Evolutionary conservation across 305 asterid genomes (phyloP).

Genomic region (Solanum hybrid): DNA sequence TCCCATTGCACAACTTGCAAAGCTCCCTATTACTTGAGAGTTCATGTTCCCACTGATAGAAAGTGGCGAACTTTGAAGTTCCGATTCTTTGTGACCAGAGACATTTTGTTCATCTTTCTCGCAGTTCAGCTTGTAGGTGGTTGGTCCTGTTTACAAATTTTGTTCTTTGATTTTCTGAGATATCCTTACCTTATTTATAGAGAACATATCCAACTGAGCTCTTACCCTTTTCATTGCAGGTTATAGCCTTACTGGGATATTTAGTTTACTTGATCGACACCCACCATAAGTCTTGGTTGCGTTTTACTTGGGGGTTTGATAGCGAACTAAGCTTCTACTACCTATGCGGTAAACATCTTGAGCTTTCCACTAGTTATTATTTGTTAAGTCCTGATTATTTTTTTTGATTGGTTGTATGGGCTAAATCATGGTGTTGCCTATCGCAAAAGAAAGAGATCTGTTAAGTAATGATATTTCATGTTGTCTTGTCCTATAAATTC

Average conservation of each 20-base stretch:
- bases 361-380: not conserved
- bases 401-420: not conserved
- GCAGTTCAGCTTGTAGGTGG: slow-evolving; percentile 78
- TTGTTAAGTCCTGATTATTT: not conserved
- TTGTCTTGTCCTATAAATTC: not conserved
- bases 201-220: slow-evolving; percentile 9
- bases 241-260: slow-evolving; percentile 60
- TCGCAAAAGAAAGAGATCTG: not conserved
- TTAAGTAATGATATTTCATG: not conserved
- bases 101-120: slow-evolving; percentile 76
- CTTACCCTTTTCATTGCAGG: slow-evolving; percentile 35
- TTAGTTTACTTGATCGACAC: slow-evolving; percentile 58
- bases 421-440: not conserved
- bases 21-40: slow-evolving; percentile 88
- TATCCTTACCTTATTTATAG: not conserved
- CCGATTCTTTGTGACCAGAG: slow-evolving; percentile 93
- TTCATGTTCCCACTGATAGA: slow-evolving; percentile 75
- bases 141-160: slow-evolving; percentile 6
- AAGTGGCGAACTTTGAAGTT: slow-evolving; percentile 93
- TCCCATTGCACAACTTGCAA: slow-evolving; percentile 98
- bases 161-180: not conserved
- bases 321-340: slow-evolving; percentile 74
- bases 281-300: slow-evolving; percentile 69
- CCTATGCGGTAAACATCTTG: slow-evolving; percentile 55
- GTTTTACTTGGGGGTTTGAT: slow-evolving; percentile 69